Base-by-base conservation (phyloP, 768 basidiomycete species). In the Kwoniella europaea region DNA sequence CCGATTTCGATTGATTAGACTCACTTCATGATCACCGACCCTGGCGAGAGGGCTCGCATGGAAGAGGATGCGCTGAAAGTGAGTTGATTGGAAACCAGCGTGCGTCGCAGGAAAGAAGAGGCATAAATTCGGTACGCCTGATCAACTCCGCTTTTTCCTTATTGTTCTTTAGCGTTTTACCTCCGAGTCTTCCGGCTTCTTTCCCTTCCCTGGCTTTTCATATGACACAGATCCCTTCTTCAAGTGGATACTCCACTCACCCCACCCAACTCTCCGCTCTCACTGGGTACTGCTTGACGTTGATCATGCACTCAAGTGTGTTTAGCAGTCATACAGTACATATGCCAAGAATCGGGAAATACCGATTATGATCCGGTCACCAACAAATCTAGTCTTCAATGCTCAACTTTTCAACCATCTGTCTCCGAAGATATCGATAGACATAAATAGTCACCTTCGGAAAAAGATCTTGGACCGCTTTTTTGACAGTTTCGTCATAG, bases 321-420 rank as follows among this genome's bases (percentile, higher is more conserved):
- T 35, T 35, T 16, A 58, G 46, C 46, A 50, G 18, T 50, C 18
- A 50, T 50, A 15, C 46, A 3, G 27, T 27, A 46, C 16, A 46
- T 46, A 46, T 46, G 46, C 46, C 46, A 50, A 50, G 46, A n/a
- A 42, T 60, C 59, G 35, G 59, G 41, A 60, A 42, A 35, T 60
- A 60, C 59, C 59, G 59, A 60, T 60, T n/a, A 16, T 43, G 1
- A 60, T n/a, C 10, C 59, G 18, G 18, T 24, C 15, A 60, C 27
- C 10, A 20, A 44, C 10, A 18, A 7, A 60, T 52, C 13, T 7
- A 35, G 35, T n/a, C 52, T 24, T 24, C 27, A 52, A 50, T 29
- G 29, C 35, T 24, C 16, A n/a, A 44, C n/a, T 29, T 24, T 18
- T 24, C 27, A 24, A 4, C 5, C 35, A 9, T 35, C 35, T 50